Base-by-base conservation (phyloP, 805 yeast genomes). In the Lipomyces sp. region DNA sequence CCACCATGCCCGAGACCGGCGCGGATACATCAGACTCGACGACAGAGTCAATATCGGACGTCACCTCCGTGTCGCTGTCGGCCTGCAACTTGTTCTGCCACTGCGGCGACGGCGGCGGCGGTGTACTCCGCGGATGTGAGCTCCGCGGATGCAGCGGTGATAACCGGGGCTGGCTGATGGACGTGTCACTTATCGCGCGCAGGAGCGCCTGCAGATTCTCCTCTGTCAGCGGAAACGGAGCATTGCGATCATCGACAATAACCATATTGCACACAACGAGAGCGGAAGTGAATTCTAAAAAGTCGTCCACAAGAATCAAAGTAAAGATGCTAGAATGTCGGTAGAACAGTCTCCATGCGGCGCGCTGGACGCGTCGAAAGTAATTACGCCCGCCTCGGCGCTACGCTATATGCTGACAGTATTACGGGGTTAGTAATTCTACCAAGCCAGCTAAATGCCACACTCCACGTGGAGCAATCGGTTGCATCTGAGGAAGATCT, bases 141-240 rank as follows among this genome's bases (percentile, higher is more conserved):
- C n/a, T n/a, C n/a, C n/a, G n/a, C n/a, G n/a, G n/a, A n/a, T n/a
- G n/a, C n/a, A n/a, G n/a, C n/a, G n/a, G n/a, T n/a, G n/a, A n/a
- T n/a, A n/a, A n/a, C n/a, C n/a, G 44, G n/a, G 50, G 11, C 14
- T 34, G 39, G 22, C 44, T 32, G 11, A 32, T 18, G n/a, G 51
- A 21, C 34, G 51, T 41, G 39, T 33, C 44, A 3, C 36, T 50
- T 6, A 51, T 43, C 16, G 58, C 43, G 13, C 42, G 49, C 24
- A 53, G 36, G 8, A 55, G 46, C 34, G 51, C 45, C 29, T 47
- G 59, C 29, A 55, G 40, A 21, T 55, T 55, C 44, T 50, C 59
- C 29, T 55, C 59, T n/a, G 58, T 54, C 22, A 54, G 47, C 23
- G 54, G 58, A 38, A 49, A 47, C 13, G 49, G 47, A n/a, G 45